These are phyloP conservation scores for Bimuria novae-zelandiae DNA, from an alignment of 2,329 filamentous ascomycete genomes.

Conservation along the genomic window DNA sequence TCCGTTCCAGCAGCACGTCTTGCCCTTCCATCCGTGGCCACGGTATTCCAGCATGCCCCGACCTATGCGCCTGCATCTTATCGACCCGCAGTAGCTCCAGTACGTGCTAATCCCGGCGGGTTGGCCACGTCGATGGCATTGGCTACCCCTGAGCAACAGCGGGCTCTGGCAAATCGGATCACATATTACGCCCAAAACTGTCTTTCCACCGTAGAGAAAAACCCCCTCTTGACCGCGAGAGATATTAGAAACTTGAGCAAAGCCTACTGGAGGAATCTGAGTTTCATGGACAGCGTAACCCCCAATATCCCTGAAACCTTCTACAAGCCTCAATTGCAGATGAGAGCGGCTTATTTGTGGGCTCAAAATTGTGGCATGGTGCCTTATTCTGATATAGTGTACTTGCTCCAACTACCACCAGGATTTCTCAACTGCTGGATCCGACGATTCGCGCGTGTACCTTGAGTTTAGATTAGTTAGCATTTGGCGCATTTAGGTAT, in stretches of 20 bases:
- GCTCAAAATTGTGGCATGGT: background rate
- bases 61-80: background rate
- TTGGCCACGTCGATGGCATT: background rate
- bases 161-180: background rate
- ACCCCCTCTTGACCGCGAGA: background rate
- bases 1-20: background rate
- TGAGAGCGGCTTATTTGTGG: conserved; percentile 5
- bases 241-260: background rate
- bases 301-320: background rate
- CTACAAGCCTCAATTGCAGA: conserved; percentile 1
- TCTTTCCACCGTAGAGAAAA: background rate
- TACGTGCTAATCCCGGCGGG: background rate
- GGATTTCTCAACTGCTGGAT: background rate
- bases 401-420: background rate
- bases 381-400: background rate
- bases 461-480: background rate
- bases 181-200: background rate
- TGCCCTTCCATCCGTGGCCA: background rate
- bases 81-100: background rate
- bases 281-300: background rate
- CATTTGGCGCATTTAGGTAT: background rate
- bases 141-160: background rate
- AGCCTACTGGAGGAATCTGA: background rate
- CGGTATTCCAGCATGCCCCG: background rate
- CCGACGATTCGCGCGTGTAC: background rate